These are phyloP conservation scores for Hymenoscyphus occultus DNA, from an alignment of 2,329 filamentous ascomycete genomes.

Conservation along the genomic window DNA sequence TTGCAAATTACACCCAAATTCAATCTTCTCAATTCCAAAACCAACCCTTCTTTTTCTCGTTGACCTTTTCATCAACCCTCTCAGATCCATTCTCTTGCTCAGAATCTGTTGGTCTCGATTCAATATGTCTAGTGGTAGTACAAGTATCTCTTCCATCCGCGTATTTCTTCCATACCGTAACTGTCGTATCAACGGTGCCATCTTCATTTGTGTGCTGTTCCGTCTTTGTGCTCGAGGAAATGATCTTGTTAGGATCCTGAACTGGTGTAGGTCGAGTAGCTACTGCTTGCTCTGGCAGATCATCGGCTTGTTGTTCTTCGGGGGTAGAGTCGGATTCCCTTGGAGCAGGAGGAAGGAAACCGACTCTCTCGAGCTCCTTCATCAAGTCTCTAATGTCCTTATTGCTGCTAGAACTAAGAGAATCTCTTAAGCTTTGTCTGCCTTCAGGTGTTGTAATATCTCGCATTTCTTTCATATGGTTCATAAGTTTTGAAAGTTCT, in stretches of 20 bases:
- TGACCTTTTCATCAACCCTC: constrained; percentile 7
- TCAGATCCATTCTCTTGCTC: neutral
- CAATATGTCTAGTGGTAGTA: constrained; percentile 26
- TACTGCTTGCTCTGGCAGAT: neutral
- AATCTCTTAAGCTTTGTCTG: neutral
- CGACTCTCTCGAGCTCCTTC: neutral
- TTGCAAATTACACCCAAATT: neutral
- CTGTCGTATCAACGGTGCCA: constrained; percentile 29
- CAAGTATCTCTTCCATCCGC: constrained; percentile 29
- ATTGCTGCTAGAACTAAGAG: neutral
- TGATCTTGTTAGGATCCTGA: constrained; percentile 22
- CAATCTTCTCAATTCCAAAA: constrained; percentile 30
- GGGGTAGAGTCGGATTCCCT: neutral
- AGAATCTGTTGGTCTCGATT: constrained; percentile 12
- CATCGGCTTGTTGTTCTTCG: neutral
- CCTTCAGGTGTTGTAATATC: constrained; percentile 4
- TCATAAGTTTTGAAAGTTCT: constrained; percentile 3
- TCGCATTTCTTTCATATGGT: constrained; percentile 4
- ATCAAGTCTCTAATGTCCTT: neutral
- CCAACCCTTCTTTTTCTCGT: constrained; percentile 25
- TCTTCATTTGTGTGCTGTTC: constrained; percentile 28
- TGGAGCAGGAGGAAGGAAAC: neutral
- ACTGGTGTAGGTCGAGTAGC: neutral
- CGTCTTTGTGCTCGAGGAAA: constrained; percentile 28
- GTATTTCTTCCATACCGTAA: constrained; percentile 30